Conservation (phyloP, 495 filamentous ascomycete genomes). For the Penicillium tannophilum region DNA sequence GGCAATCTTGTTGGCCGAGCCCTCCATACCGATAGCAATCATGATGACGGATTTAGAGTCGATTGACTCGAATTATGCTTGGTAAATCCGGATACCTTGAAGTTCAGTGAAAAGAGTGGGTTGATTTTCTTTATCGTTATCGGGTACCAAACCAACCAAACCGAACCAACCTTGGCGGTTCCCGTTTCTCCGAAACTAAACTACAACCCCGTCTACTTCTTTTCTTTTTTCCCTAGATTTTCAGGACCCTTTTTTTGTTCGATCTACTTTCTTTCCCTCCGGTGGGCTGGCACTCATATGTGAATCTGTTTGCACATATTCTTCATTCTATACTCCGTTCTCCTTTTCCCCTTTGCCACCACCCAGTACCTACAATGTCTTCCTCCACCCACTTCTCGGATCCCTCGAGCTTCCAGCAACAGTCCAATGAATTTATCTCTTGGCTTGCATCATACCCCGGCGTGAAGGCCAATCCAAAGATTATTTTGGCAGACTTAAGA, state of each 20-base stretch:
- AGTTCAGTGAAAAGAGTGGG: constrained; percentile 4
- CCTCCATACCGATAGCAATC: constrained; percentile 93
- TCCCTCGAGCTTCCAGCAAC: constrained; percentile 45
- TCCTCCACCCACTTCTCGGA: constrained; percentile 42
- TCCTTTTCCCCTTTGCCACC: constrained; percentile 8
- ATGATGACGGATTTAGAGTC: constrained; percentile 38
- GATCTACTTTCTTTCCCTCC: constrained; percentile 3
- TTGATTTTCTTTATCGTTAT: constrained; percentile 31
- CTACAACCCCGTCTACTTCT: constrained; percentile 20
- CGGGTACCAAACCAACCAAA: constrained; percentile 9
- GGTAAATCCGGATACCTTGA: not conserved
- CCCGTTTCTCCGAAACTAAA: constrained; percentile 31
- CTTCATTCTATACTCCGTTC: not conserved
- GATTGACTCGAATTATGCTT: constrained; percentile 1
- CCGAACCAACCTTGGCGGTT: constrained; percentile 11
- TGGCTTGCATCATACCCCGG: constrained; percentile 57
- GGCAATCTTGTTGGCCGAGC: constrained; percentile 96
- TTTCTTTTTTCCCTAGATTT: constrained; percentile 20
- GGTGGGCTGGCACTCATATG: not conserved
- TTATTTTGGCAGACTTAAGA: constrained; percentile 57
- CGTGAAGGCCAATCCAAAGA: constrained; percentile 56
- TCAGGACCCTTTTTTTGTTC: constrained; percentile 16
- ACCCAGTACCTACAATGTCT: constrained; percentile 33
- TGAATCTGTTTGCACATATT: not conserved
- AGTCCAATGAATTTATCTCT: constrained; percentile 52